These are phyloP conservation scores for Skeletonema potamos DNA, from an alignment of 108 stramenopile genomes.

Conservation along the genomic window DNA sequence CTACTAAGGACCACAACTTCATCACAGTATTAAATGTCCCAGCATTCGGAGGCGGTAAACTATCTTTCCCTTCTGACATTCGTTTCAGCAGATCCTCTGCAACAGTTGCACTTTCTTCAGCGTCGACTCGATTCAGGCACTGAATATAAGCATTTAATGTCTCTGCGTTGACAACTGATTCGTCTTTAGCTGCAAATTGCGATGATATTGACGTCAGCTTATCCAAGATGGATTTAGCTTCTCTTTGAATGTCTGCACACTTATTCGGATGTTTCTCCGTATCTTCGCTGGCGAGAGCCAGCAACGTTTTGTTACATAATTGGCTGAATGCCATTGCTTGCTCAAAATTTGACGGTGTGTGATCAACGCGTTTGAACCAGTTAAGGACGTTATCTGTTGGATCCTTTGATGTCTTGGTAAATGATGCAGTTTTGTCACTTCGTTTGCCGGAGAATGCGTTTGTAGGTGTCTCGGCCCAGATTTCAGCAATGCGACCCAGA, in stretches of 20 bases:
- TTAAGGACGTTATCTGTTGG: constrained; percentile 30
- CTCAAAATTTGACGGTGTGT: constrained; percentile 15
- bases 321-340: constrained; percentile 24
- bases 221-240: constrained; percentile 27
- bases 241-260: constrained; percentile 8
- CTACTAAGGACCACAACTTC: constrained; percentile 52
- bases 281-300: constrained; percentile 9
- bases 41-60: constrained; percentile 55
- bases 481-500: constrained; percentile 45
- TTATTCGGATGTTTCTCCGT: not conserved
- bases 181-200: not conserved
- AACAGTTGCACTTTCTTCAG: constrained; percentile 25
- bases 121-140: constrained; percentile 49
- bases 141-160: constrained; percentile 63
- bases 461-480: constrained; percentile 31
- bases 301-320: constrained; percentile 26
- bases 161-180: constrained; percentile 41
- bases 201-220: constrained; percentile 18
- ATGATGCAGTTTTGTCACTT: not conserved
- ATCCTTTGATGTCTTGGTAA: not conserved
- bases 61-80: constrained; percentile 49
- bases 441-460: not conserved
- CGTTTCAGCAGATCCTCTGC: constrained; percentile 50
- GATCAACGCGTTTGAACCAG: constrained; percentile 38
- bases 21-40: constrained; percentile 61